These are phyloP conservation scores for Solanum hybrid DNA, from an alignment of 305 asterid genomes.

Conservation along the genomic window DNA sequence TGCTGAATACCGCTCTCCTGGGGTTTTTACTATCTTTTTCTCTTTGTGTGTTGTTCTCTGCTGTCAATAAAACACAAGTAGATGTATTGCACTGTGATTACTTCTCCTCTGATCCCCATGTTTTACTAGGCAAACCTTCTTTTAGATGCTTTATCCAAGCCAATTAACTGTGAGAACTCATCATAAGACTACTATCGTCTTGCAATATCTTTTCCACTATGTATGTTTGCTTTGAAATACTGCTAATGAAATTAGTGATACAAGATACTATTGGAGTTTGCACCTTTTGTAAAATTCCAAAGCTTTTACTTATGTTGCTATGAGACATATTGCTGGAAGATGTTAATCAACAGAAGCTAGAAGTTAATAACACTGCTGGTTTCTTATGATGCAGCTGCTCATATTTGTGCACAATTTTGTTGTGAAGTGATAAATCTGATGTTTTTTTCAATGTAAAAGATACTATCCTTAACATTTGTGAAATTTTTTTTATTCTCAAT, in stretches of 20 bases:
- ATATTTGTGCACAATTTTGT: background rate
- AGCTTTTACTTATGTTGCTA: background rate
- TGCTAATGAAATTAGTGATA: background rate
- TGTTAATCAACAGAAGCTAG: background rate
- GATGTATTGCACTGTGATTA: background rate
- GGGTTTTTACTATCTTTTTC: background rate
- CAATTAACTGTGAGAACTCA: background rate
- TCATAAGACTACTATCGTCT: background rate
- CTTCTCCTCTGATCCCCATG: background rate
- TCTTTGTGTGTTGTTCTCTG: background rate
- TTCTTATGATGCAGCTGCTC: constrained; percentile 2
- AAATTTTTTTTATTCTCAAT: background rate
- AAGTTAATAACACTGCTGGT: background rate
- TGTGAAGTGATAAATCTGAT: background rate
- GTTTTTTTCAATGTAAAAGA: background rate
- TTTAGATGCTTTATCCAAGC: background rate
- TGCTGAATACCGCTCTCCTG: background rate
- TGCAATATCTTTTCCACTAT: background rate
- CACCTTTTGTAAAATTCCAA: background rate
- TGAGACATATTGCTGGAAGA: background rate
- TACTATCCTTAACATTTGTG: background rate
- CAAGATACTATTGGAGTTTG: background rate
- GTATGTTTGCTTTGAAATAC: background rate
- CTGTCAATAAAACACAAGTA: background rate
- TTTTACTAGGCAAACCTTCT: background rate